Base-by-base conservation (phyloP, 1,284 basidiomycete species). In the Fistulina hepatica region DNA sequence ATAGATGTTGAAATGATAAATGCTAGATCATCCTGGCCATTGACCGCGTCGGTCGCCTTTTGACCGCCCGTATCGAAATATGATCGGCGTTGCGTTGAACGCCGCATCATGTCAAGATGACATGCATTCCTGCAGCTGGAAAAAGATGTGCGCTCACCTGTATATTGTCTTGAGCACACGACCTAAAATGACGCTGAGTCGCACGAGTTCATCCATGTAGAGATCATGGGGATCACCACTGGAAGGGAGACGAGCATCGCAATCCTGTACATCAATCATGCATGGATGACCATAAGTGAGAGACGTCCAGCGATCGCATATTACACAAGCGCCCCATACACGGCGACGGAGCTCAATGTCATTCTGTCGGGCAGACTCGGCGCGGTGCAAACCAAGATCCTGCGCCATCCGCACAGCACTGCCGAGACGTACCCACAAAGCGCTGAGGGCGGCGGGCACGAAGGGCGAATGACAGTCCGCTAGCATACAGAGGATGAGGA, bases 211-310 rank as follows among this genome's bases (percentile, higher is more conserved):
- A 48, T 83, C 79, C 66, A 86, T 73, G 58, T 88, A 88, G 45
- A 78, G 63, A 47, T 81, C 76, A 28, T 74, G 68, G 15, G 73
- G 68, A 49, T 84, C 76, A 12, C 71, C 85, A 36, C 77, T 84
- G 48, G 69, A 86, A 4, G 89, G 90, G 23, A 94, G 63, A 30
- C 90, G 77, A 10, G 85, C 83, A 57, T 97, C 92, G 58, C 92
- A 97, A 57, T 95, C 92, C 47, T 82, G 76, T 3, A 95, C 74
- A 56, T 94, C 88, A 47, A 95, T 91, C 77, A 92, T 83, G 56
- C 80, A 81, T 3, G 92, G 86, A 49, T 86, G 83, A 1, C 86
- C 86, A 52, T 83, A 90, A 24, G 81, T 76, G 28, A 81, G 60
- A 54, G 80, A 81, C 40, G 75, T 70, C 90, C 92, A 95, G 60